A percentile compares a stretch with the other conserved stretches of the same genome.
These are phyloP conservation scores for Coemansia sp. DNA, from an alignment of 192 early-diverging fungal genomes.

Conservation along the genomic window DNA sequence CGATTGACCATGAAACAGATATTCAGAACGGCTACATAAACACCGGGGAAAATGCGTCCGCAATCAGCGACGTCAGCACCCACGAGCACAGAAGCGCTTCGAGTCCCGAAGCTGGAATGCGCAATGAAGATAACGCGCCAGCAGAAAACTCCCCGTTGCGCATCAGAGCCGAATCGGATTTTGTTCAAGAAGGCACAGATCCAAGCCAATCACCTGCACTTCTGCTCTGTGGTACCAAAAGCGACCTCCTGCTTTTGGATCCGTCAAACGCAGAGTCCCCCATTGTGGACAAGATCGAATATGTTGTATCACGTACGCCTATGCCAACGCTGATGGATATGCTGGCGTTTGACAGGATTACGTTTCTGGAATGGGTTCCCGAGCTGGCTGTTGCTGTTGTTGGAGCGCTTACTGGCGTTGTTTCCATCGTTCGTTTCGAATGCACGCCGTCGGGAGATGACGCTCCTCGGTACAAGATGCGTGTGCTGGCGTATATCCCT, in stretches of 20 bases:
- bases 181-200: constrained; percentile 4
- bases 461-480: constrained; percentile 8
- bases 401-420: constrained; percentile 29
- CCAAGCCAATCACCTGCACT: constrained; percentile 18
- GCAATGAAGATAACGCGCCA: neutral
- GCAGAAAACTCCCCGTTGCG: neutral
- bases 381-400: constrained; percentile 32
- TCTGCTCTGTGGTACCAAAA: constrained; percentile 34
- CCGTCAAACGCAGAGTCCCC: constrained; percentile 13
- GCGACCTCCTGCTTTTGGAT: constrained; percentile 38
- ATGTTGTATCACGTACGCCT: constrained; percentile 12
- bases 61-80: neutral
- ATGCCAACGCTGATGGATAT: constrained; percentile 13
- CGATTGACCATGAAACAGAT: constrained; percentile 21
- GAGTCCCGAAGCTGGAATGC: neutral
- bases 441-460: neutral
- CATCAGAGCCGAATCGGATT: neutral
- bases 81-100: neutral
- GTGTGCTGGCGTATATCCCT: constrained; percentile 20
- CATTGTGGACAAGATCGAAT: constrained; percentile 30
- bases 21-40: constrained; percentile 27
- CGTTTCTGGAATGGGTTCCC: constrained; percentile 49
- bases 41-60: neutral
- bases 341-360: constrained; percentile 36
- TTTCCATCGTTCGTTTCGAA: constrained; percentile 24